Conservation (phyloP, 2,329 filamentous ascomycete genomes). For the Hypoxylon sp. region DNA sequence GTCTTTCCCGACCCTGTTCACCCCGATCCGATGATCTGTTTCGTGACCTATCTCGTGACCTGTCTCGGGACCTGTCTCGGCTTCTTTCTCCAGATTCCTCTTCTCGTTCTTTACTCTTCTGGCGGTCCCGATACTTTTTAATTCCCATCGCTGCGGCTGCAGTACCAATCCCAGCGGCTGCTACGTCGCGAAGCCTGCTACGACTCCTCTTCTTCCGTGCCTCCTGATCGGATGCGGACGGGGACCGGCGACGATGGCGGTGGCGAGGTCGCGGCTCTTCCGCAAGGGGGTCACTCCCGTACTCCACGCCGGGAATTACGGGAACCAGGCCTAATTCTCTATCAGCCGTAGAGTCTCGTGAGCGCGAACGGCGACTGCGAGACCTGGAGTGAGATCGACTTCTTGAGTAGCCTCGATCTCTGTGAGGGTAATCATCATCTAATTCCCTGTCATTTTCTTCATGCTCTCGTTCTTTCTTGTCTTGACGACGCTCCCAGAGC, state of each 20-base stretch:
- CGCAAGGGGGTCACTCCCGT: conserved; percentile 68
- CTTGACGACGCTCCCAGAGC: conserved; percentile 69
- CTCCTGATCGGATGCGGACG: conserved; percentile 52
- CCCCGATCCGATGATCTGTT: conserved; percentile 43
- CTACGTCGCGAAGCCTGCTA: conserved; percentile 66
- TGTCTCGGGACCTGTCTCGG: conserved; percentile 39
- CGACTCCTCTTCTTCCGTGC: conserved; percentile 63
- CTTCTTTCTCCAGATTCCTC: conserved; percentile 52
- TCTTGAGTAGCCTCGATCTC: conserved; percentile 62
- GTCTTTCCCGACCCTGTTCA: conserved; percentile 46
- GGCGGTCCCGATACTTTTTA: conserved; percentile 67
- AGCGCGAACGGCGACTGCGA: conserved; percentile 58
- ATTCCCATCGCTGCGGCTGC: conserved; percentile 72
- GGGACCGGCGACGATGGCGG: conserved; percentile 53
- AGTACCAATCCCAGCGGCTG: conserved; percentile 65
- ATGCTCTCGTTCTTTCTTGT: conserved; percentile 66
- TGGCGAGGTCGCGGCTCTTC: conserved; percentile 57
- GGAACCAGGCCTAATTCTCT: conserved; percentile 71
- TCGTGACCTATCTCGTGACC: conserved; percentile 22
- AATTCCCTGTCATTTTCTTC: conserved; percentile 52
- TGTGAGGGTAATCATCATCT: conserved; percentile 51
- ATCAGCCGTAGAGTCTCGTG: conserved; percentile 67
- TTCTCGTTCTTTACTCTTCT: conserved; percentile 57
- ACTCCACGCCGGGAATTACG: conserved; percentile 64
- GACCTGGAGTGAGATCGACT: conserved; percentile 52